Percentiles rank a stretch among this genome's conserved stretches.
Conservation (phyloP, 225 moss, liverwort and hornwort genomes). For the Physcomitrium patens region DNA sequence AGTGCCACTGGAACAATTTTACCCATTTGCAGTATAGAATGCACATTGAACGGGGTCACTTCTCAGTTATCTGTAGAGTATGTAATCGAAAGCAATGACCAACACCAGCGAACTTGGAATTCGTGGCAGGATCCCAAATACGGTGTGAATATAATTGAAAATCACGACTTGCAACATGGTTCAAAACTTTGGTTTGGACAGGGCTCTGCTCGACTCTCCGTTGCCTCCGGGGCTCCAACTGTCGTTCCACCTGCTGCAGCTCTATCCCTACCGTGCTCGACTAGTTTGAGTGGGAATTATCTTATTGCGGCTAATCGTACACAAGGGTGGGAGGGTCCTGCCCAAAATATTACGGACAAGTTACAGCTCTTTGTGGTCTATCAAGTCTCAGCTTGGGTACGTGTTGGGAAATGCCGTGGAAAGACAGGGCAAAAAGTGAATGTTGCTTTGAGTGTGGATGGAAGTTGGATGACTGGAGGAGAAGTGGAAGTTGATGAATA, state of each 20-base stretch:
- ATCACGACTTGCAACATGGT: conserved; percentile 56
- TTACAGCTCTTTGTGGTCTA: conserved; percentile 75
- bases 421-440: conserved; percentile 66
- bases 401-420: conserved; percentile 42
- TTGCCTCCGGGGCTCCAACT: conserved; percentile 61
- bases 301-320: conserved; percentile 66
- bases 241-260: conserved; percentile 53
- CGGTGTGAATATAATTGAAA: conserved; percentile 76
- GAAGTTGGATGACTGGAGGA: conserved; percentile 75
- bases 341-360: conserved; percentile 72
- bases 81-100: background rate
- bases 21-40: background rate
- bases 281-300: conserved; percentile 65
- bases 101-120: conserved; percentile 22
- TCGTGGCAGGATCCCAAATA: conserved; percentile 45
- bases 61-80: background rate
- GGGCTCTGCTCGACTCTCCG: conserved; percentile 65
- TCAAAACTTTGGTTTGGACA: conserved; percentile 69
- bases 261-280: conserved; percentile 48
- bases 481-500: conserved; percentile 67
- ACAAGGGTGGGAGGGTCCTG: conserved; percentile 91
- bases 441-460: conserved; percentile 78
- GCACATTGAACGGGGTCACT: conserved; percentile 15
- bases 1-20: conserved; percentile 7
- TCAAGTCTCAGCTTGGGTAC: conserved; percentile 92